These are phyloP conservation scores for Umbelopsis sp. DNA, from an alignment of 192 early-diverging fungal species.

Conservation along the genomic window DNA sequence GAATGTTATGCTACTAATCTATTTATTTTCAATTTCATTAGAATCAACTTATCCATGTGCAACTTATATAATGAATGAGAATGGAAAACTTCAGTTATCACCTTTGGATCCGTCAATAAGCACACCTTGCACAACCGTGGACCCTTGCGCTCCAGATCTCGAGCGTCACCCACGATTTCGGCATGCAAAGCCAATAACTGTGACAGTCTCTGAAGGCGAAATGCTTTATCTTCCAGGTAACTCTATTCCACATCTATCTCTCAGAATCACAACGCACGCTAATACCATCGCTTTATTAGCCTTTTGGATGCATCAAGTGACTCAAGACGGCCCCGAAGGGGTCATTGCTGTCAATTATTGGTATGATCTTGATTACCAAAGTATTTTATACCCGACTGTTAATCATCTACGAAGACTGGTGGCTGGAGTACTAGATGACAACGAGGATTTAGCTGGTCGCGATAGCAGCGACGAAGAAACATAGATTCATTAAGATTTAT, in stretches of 20 bases:
- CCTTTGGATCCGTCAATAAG: conserved; percentile 36
- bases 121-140: conserved; percentile 51
- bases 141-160: conserved; percentile 45
- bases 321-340: conserved; percentile 50
- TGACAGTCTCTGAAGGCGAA: conserved; percentile 50
- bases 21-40: background rate
- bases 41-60: conserved; percentile 24
- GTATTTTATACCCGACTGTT: conserved; percentile 29
- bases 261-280: background rate
- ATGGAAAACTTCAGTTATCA: conserved; percentile 20
- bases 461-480: background rate
- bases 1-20: background rate
- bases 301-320: conserved; percentile 60
- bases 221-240: conserved; percentile 57
- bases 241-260: background rate
- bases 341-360: conserved; percentile 60
- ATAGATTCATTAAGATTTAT: background rate
- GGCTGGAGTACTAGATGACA: conserved; percentile 14
- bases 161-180: conserved; percentile 44
- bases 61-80: conserved; percentile 23
- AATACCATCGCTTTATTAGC: conserved; percentile 3
- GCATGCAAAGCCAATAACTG: conserved; percentile 43
- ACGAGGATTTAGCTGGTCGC: background rate
- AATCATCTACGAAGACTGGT: conserved; percentile 30
- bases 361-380: conserved; percentile 53